Conservation (phyloP, 306 rosid species). For the Hippophae rhamnoides region DNA sequence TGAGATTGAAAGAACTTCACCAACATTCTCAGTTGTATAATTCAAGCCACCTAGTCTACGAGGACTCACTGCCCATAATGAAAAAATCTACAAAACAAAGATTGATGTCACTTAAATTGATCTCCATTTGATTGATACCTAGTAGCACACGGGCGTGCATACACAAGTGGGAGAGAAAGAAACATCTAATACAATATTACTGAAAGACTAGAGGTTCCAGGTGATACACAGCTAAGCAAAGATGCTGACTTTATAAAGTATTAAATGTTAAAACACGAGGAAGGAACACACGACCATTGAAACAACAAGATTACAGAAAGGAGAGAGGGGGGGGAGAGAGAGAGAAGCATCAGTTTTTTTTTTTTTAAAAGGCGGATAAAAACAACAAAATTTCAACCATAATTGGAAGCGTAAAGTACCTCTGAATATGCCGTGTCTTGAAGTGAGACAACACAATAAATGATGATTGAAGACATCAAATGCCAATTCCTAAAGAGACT, state of each 20-base stretch:
- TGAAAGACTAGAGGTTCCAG: no score
- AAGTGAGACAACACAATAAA: conserved; percentile 53
- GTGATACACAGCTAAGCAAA: no score
- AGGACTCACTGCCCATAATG: conserved; percentile 81
- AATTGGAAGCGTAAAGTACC: conserved; percentile 31
- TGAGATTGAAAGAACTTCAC: conserved; percentile 58
- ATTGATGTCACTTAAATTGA: neutral
- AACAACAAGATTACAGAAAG: neutral
- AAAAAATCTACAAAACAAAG: conserved; percentile 46
- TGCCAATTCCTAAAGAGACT: conserved; percentile 76
- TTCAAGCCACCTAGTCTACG: conserved; percentile 47
- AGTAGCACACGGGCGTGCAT: no score
- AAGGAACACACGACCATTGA: neutral
- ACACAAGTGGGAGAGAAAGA: no score
- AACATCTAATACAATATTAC: no score
- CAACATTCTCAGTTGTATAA: conserved; percentile 55
- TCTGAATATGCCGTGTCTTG: conserved; percentile 77
- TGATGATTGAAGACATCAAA: conserved; percentile 66
- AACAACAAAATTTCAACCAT: neutral
- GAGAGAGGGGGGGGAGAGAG: neutral
- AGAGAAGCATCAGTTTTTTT: neutral
- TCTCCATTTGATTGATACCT: neutral
- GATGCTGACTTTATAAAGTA: no score
- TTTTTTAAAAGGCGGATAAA: neutral
- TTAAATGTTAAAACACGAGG: no score